phyloP scores from a whole-genome alignment of 2,329 filamentous ascomycete species.

The Ophiosphaerella narmari region DNA sequence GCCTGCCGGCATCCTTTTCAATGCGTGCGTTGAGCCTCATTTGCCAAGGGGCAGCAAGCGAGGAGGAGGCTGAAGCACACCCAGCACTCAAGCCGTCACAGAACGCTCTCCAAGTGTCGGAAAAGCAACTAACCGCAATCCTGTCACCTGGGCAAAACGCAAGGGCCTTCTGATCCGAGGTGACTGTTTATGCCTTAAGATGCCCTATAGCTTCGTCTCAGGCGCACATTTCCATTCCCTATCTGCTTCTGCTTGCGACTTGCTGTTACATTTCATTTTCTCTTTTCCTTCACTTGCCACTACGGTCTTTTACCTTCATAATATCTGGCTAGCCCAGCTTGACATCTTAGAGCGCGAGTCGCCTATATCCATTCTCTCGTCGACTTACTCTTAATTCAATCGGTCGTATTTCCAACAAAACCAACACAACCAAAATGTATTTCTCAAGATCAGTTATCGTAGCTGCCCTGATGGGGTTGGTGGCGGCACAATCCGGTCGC shows the following conservation, averaged over 20 bases:
- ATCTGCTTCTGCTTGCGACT: conserved; percentile 36
- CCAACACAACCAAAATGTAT: conserved; percentile 34
- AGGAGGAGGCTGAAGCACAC: conserved; percentile 43
- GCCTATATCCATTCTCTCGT: conserved; percentile 35
- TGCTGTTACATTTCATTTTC: conserved; percentile 37
- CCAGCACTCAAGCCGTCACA: conserved; percentile 45
- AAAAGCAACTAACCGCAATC: conserved; percentile 35
- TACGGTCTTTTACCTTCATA: conserved; percentile 37
- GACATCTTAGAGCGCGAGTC: conserved; percentile 42
- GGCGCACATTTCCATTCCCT: conserved; percentile 35
- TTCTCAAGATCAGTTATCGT: conserved; percentile 40
- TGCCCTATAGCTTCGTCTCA: conserved; percentile 38
- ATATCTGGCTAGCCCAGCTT: conserved; percentile 47
- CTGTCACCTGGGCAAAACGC: conserved; percentile 28
- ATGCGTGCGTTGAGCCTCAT: conserved; percentile 18
- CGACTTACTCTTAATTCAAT: conserved; percentile 32
- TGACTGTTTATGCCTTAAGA: conserved; percentile 46
- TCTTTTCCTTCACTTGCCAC: conserved; percentile 31
- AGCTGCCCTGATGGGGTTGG: conserved; percentile 37
- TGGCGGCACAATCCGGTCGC: conserved; percentile 26
- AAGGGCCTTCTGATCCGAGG: conserved; percentile 26
- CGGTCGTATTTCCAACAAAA: conserved; percentile 22
- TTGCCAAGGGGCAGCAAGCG: conserved; percentile 26
- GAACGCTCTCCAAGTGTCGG: conserved; percentile 38
- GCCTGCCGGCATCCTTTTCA: neutral